These are phyloP conservation scores for Rhizopogon vinicolor DNA, from an alignment of 768 basidiomycete species.

Conservation along the genomic window DNA sequence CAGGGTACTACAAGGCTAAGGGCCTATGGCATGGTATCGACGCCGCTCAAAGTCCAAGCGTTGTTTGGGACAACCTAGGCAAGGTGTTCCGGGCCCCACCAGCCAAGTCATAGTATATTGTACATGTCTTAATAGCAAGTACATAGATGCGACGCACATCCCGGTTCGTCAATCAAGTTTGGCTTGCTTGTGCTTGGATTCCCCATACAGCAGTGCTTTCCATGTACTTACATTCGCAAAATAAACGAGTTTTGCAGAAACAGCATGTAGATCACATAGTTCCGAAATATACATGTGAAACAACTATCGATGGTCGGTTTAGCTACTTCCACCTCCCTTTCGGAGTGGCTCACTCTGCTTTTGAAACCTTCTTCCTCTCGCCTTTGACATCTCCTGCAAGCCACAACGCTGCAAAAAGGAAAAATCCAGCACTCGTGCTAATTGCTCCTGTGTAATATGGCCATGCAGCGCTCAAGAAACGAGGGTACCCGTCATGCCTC, in stretches of 20 bases:
- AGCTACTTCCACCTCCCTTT: slow-evolving; percentile 2
- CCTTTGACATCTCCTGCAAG: slow-evolving; percentile 76
- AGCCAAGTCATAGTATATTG: slow-evolving; percentile 13
- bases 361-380: slow-evolving; percentile 42
- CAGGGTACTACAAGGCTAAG: slow-evolving; percentile 92
- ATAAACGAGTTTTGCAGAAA: neutral
- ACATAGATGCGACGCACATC: neutral
- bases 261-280: slow-evolving; percentile 11
- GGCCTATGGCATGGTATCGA: slow-evolving; percentile 90
- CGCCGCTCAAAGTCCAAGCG: slow-evolving; percentile 86
- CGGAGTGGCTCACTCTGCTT: slow-evolving; percentile 20
- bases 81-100: slow-evolving; percentile 49
- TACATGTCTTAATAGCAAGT: neutral
- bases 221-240: slow-evolving; percentile 18
- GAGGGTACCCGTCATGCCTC: slow-evolving; percentile 90
- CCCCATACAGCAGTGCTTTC: slow-evolving; percentile 13
- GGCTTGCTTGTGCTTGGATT: slow-evolving; percentile 1
- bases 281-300: neutral
- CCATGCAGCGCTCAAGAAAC: slow-evolving; percentile 94
- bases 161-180: too few species aligned
- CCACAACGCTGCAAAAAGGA: slow-evolving; percentile 86
- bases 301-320: neutral
- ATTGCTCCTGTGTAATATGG: slow-evolving; percentile 93
- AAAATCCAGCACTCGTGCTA: slow-evolving; percentile 81
- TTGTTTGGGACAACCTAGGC: slow-evolving; percentile 85